Conservation (phyloP, 768 basidiomycete genomes). For the Phaeotremella fagi region DNA sequence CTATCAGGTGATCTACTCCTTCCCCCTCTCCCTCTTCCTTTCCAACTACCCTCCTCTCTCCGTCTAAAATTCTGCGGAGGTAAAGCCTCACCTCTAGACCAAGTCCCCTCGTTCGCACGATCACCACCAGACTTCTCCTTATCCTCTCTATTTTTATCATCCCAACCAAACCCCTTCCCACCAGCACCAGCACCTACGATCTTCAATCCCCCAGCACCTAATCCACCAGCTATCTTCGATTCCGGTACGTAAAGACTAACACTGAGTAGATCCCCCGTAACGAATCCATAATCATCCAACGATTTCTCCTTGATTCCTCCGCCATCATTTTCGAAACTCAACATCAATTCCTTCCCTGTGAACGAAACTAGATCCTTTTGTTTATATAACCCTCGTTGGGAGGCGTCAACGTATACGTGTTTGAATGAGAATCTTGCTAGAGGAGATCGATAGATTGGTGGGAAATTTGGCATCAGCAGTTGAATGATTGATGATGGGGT, state of each 20-base stretch:
- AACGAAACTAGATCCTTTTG: constrained; percentile 33
- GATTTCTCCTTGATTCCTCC: constrained; percentile 32
- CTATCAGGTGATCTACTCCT: constrained; percentile 4
- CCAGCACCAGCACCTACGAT: neutral
- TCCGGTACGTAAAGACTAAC: constrained; percentile 31
- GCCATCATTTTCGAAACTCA: neutral
- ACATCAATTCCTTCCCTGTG: constrained; percentile 32
- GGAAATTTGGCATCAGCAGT: constrained; percentile 35
- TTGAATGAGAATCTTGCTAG: constrained; percentile 35
- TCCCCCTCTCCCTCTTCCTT: constrained; percentile 7
- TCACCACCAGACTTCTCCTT: neutral
- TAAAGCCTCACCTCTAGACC: constrained; percentile 16
- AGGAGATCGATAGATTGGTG: constrained; percentile 37
- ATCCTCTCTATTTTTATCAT: neutral
- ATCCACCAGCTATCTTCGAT: constrained; percentile 17
- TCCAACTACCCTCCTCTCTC: constrained; percentile 6
- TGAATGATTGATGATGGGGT: constrained; percentile 35
- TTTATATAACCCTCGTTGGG: constrained; percentile 33
- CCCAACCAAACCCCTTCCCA: neutral
- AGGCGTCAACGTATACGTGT: constrained; percentile 43
- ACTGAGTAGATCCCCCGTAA: constrained; percentile 37
- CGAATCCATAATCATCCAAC: constrained; percentile 35
- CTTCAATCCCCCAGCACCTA: neutral
- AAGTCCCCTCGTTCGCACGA: constrained; percentile 3
- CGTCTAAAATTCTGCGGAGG: constrained; percentile 14